Evolutionary conservation across 192 early-diverging fungal species (phyloP), one percentile per base, ranked within the genome.

Genomic region (Paraglomus brasilianum): DNA sequence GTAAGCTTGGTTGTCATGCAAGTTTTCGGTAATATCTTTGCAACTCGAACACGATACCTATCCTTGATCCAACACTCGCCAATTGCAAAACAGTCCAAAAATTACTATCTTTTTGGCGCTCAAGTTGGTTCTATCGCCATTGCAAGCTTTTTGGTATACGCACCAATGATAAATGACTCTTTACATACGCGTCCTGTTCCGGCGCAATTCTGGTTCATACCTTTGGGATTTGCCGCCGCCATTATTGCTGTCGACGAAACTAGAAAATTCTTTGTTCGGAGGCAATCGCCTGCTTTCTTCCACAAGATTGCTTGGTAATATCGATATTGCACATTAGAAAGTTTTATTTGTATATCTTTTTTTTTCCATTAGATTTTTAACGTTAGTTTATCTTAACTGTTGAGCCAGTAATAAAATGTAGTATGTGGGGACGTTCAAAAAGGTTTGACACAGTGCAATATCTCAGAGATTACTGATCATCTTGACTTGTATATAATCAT

Each of bases 1-100:
- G 79, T 87, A 19, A 82, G 82, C 8, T 70, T 89, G 8, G 81
- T 86, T 5, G 77, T 89, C 24, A 61, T 81, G 24, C 88, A 89
- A 72, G n/a, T n/a, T n/a, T 85, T 80, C 73, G 86, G 86, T 17
- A 85, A 82, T 70, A 66, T 89, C 17, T 72, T 86, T 30, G 76
- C 83, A 17, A 71, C 75, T 5, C 79, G 89, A 36, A 89, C 83
- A 38, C 73, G 84, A 8, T 78, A 79, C 38, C 43, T 79, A 46
- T 88, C 87, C 4, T 81, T 88, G 9, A 59, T 88, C 7, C 81
- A 87, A 57, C 70, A 85, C 6, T 82, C 87, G 60, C 89, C 89
- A 14, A 77, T 89, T 66, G 82, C 82, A 70, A 77, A 78, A 11
- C 78, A 78, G 14, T 80, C 76, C 15, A 68, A 77, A 52, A 92